Percentiles rank a stretch among this genome's conserved stretches.
These are phyloP conservation scores for Penicillium herquei DNA, from an alignment of 495 filamentous ascomycete species.

Conservation along the genomic window DNA sequence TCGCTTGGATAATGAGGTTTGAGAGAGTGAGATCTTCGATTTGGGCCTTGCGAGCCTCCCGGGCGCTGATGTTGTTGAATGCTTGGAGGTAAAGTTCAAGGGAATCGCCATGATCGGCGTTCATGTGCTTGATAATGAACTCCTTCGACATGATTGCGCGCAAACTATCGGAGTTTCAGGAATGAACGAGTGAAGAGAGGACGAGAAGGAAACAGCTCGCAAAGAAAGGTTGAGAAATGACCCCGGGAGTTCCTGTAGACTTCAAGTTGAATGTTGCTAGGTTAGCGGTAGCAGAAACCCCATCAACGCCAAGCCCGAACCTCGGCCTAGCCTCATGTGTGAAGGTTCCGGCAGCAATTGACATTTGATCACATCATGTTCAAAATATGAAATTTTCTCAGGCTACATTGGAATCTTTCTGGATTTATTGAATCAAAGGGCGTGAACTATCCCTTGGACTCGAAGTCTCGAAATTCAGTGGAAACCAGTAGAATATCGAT, in stretches of 20 bases:
- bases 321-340: slow-evolving; percentile 12
- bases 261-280: background rate
- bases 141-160: slow-evolving; percentile 41
- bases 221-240: too few species aligned
- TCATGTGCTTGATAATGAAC: slow-evolving; percentile 78
- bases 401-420: too few species aligned
- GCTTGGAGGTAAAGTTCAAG: slow-evolving; percentile 65
- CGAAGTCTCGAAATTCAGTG: too few species aligned
- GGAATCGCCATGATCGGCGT: slow-evolving; percentile 67
- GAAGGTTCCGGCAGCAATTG: background rate
- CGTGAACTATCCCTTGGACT: too few species aligned
- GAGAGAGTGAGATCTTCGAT: slow-evolving; percentile 59
- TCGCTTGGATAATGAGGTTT: slow-evolving; percentile 52
- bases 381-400: too few species aligned
- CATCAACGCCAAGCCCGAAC: slow-evolving; percentile 22
- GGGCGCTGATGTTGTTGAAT: slow-evolving; percentile 50
- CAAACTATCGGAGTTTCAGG: too few species aligned
- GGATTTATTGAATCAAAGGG: too few species aligned
- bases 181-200: background rate
- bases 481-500: too few species aligned
- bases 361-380: too few species aligned
- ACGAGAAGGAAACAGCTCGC: too few species aligned
- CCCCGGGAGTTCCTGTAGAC: too few species aligned
- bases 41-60: slow-evolving; percentile 46
- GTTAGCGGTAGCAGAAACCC: background rate